Base-by-base conservation (phyloP, 2,329 filamentous ascomycete species). In the Fusarium fujikuroi region DNA sequence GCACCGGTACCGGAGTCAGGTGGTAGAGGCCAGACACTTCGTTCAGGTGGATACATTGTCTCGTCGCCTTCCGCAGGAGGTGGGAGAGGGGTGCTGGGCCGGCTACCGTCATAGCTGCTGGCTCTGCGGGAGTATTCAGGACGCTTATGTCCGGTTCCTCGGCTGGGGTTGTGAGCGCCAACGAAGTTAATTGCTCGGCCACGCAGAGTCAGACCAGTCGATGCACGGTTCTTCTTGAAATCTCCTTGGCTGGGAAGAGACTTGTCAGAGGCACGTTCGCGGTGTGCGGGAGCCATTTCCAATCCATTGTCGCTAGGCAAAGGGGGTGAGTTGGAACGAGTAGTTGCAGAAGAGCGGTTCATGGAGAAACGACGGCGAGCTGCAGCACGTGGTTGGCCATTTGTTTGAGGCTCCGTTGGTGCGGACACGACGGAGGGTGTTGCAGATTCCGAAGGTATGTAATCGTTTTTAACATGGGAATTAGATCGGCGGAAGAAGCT, bases 1-100 rank as follows among this genome's bases (percentile, higher is more conserved):
- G 93, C 87, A 15, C 93, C 93, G 23, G 91, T 92, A 18, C 93
- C 93, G 28, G 88, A 88, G 59, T 91, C 90, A 4, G 93, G 92
- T 3, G 90, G 87, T 37, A 92, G 85, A 4, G 87, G 85, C 88
- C 89, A 91, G 4, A 87, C 85, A 40, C 87, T 81, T 23, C 86
- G 84, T 68, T 87, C 80, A 14, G 82, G 81, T 7, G 81, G 80
- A 59, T 79, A 80, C 30, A 77, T 80, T 9, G 78, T 76, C 21
- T 78, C 70, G 32, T 79, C 74, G 42, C 77, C 67, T 39, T 69
- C 69, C 44, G 44, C 65, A 58, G 30, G 66, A 23, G 64, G 73
- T 54, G 36, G 67, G 21, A 66, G 61, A 73, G 60, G 73, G 74
- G 74, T 75, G 42, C 18, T 73, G 60, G 79, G 71, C 16, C 79